Conservation (phyloP, 129 eudicot genomes). For the Smallanthus sonchifolius region DNA sequence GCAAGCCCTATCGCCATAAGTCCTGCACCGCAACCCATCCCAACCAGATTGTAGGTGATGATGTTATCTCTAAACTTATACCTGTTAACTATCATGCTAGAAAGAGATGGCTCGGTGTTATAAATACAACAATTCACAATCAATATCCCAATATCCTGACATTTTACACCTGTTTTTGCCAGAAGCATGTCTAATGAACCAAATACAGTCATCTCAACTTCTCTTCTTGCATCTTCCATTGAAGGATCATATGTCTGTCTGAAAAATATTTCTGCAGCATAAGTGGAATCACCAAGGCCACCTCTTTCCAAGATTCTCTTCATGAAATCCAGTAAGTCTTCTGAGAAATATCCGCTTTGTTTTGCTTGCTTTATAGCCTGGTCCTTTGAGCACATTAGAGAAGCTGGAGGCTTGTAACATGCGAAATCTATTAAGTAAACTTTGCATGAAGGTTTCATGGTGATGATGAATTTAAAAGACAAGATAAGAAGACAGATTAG, state of each 20-base stretch:
- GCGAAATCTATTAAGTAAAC: slow-evolving; percentile 41
- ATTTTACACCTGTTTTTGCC: slow-evolving; percentile 31
- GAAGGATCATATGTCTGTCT: slow-evolving; percentile 5
- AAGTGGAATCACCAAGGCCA: slow-evolving; percentile 46
- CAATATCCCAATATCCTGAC: slow-evolving; percentile 44
- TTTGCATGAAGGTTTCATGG: slow-evolving; percentile 19
- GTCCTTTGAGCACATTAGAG: slow-evolving; percentile 27
- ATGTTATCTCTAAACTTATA: slow-evolving; percentile 45
- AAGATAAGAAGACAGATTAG: not conserved
- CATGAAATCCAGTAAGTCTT: slow-evolving; percentile 27
- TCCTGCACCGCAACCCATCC: slow-evolving; percentile 75
- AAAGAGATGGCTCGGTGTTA: slow-evolving; percentile 43
- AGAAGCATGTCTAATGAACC: slow-evolving; percentile 50
- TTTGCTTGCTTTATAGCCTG: not conserved
- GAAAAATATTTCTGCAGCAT: slow-evolving; percentile 26
- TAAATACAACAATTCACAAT: slow-evolving; percentile 43
- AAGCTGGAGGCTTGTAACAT: slow-evolving; percentile 42
- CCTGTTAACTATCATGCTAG: slow-evolving; percentile 40
- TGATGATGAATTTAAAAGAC: not conserved
- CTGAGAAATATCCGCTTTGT: slow-evolving; percentile 2
- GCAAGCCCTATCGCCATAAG: slow-evolving; percentile 49
- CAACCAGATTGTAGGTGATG: slow-evolving; percentile 41
- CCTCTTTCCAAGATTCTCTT: slow-evolving; percentile 18
- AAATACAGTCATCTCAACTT: slow-evolving; percentile 41
- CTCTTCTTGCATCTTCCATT: slow-evolving; percentile 36